Conservation (phyloP, 345 rosid species). For the Syzygium jambos region DNA sequence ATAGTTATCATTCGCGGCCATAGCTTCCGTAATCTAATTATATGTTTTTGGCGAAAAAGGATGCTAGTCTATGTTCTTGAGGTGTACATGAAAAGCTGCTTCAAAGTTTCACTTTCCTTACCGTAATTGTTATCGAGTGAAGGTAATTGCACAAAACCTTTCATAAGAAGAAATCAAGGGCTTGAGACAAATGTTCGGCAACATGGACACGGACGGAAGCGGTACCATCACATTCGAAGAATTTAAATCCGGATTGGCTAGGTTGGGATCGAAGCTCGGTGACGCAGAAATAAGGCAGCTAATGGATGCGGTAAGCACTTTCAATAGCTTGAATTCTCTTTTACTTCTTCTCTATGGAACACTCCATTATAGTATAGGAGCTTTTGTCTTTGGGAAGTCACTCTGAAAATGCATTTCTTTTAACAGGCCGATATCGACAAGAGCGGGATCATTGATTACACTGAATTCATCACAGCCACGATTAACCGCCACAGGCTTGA, state of each 20-base stretch:
- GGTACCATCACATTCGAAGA: constrained; percentile 82
- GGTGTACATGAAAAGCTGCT: background rate
- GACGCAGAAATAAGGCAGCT: constrained; percentile 76
- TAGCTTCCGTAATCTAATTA: too few relatives aligned
- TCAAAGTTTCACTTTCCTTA: background rate
- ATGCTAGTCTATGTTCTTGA: background rate
- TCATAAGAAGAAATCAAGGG: constrained; percentile 88
- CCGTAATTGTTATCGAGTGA: background rate
- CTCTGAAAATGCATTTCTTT: background rate
- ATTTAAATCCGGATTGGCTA: constrained; percentile 53
- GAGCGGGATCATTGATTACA: constrained; percentile 77
- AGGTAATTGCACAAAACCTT: constrained; percentile 83
- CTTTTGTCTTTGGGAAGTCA: background rate
- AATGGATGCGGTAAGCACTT: constrained; percentile 83
- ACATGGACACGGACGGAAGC: constrained; percentile 85
- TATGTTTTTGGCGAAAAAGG: background rate
- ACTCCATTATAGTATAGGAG: background rate
- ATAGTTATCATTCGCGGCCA: too few relatives aligned
- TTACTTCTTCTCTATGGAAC: background rate
- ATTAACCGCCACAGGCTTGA: constrained; percentile 81
- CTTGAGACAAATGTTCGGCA: constrained; percentile 65
- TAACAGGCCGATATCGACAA: constrained; percentile 86
- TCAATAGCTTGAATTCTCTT: background rate
- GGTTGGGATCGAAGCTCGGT: constrained; percentile 71
- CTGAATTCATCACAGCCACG: constrained; percentile 78